Conservation (phyloP, 192 early-diverging fungal genomes). For the Podila verticillata region DNA sequence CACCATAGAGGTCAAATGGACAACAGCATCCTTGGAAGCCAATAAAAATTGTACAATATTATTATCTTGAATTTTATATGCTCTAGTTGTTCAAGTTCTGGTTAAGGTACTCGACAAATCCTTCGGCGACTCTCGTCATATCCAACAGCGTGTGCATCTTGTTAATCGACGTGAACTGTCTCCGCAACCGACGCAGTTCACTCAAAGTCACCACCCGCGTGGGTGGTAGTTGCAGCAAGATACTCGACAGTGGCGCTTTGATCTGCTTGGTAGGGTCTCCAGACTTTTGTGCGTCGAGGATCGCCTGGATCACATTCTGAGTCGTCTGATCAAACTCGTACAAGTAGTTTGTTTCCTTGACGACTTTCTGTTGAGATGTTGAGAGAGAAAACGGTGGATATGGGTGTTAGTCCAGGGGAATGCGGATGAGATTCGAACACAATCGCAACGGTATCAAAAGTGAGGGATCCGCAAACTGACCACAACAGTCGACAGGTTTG, state of each 20-base stretch:
- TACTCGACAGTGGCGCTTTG: constrained; percentile 37
- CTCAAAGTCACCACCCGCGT: constrained; percentile 76
- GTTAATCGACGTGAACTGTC: constrained; percentile 92
- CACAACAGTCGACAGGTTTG: constrained; percentile 87
- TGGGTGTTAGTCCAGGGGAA: background rate
- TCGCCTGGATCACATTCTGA: constrained; percentile 77
- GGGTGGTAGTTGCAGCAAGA: constrained; percentile 66
- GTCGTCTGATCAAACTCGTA: constrained; percentile 89
- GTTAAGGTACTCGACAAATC: constrained; percentile 95
- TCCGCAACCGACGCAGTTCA: constrained; percentile 80
- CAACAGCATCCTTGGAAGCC: constrained; percentile 27
- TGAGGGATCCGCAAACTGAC: constrained; percentile 48
- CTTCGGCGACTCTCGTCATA: constrained; percentile 76
- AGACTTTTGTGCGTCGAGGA: constrained; percentile 83
- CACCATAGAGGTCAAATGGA: constrained; percentile 16
- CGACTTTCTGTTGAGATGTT: constrained; percentile 71
- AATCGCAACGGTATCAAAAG: background rate
- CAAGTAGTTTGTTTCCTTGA: constrained; percentile 90
- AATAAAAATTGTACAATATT: background rate
- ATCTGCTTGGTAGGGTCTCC: constrained; percentile 42
- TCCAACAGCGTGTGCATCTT: constrained; percentile 81
- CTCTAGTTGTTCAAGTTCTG: constrained; percentile 70
- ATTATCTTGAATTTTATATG: too few species aligned
- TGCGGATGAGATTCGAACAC: too few species aligned
- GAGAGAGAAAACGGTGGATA: background rate